These are phyloP conservation scores for Scheffersomyces parashehatae DNA, from an alignment of 1,139 yeast species.

Conservation along the genomic window DNA sequence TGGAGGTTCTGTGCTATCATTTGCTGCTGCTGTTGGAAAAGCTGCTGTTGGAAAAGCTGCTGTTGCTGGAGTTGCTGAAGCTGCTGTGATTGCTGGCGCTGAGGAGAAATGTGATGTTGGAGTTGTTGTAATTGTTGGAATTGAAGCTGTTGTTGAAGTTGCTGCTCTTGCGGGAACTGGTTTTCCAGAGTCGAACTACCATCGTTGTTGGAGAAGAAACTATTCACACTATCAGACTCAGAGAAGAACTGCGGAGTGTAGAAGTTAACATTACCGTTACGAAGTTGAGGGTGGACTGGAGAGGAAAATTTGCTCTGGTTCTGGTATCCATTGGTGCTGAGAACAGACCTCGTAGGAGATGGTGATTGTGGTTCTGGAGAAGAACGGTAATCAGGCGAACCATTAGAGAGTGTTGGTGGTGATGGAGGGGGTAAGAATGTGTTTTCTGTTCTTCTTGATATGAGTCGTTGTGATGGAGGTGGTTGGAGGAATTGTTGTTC, in stretches of 20 bases:
- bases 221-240: slow-evolving; percentile 17
- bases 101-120: slow-evolving; percentile 10
- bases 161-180: slow-evolving; percentile 10
- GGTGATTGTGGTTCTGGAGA: slow-evolving; percentile 48
- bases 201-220: slow-evolving; percentile 8
- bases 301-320: slow-evolving; percentile 20
- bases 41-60: slow-evolving; percentile 9
- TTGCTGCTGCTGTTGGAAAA: slow-evolving; percentile 5
- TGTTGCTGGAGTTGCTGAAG: slow-evolving; percentile 8
- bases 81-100: slow-evolving; percentile 6
- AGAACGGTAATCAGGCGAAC: slow-evolving; percentile 39
- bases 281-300: slow-evolving; percentile 27
- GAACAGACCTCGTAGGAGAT: slow-evolving; percentile 17
- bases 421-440: slow-evolving; percentile 43
- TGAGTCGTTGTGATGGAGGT: not conserved
- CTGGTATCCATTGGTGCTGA: slow-evolving; percentile 3
- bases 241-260: slow-evolving; percentile 45
- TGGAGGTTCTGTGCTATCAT: slow-evolving; percentile 9
- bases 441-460: slow-evolving; percentile 19
- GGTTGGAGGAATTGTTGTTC: slow-evolving; percentile 1
- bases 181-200: not conserved
- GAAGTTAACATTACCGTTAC: slow-evolving; percentile 23
- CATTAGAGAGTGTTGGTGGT: slow-evolving; percentile 41
- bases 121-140: slow-evolving; percentile 6
- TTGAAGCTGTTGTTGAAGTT: slow-evolving; percentile 8